Conservation (phyloP, 2,329 filamentous ascomycete species). For the Claviceps citrina region DNA sequence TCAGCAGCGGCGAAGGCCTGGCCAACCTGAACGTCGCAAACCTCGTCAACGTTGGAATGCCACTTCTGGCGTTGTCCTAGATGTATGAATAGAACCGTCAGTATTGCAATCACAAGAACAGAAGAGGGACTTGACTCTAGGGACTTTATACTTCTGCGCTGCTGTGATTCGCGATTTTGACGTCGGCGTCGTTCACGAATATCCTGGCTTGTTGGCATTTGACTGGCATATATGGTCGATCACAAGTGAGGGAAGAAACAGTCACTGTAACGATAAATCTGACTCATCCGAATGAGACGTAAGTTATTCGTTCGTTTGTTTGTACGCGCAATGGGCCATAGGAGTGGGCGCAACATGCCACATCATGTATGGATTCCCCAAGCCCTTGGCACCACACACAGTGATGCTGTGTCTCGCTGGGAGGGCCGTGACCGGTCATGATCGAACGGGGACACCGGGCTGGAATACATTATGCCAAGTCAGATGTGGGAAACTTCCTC, state of each 20-base stretch:
- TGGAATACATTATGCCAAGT: too few species aligned
- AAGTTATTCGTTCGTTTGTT: not conserved
- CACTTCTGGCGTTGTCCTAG: conserved; percentile 2
- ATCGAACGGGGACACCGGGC: too few species aligned
- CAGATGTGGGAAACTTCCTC: too few species aligned
- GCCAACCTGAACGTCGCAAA: not conserved
- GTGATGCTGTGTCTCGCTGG: too few species aligned
- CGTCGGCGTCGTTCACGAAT: conserved; percentile 1
- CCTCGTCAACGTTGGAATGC: not conserved
- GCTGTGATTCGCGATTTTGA: conserved; percentile 4
- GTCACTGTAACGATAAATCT: too few species aligned
- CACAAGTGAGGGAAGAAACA: not conserved
- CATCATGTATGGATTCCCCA: not conserved
- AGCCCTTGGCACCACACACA: not conserved
- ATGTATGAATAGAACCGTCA: not conserved
- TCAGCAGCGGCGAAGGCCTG: not conserved
- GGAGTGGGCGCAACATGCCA: not conserved
- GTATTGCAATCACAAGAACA: not conserved
- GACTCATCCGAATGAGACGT: not conserved
- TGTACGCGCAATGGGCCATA: not conserved
- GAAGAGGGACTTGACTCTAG: not conserved
- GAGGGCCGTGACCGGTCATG: too few species aligned
- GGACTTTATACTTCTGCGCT: conserved; percentile 1
- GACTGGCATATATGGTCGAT: not conserved
- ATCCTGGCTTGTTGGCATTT: not conserved